Evolutionary conservation across 1,284 basidiomycete species (phyloP), one percentile per base, ranked within the genome.

Genomic region (Leccinum colubrinum): DNA sequence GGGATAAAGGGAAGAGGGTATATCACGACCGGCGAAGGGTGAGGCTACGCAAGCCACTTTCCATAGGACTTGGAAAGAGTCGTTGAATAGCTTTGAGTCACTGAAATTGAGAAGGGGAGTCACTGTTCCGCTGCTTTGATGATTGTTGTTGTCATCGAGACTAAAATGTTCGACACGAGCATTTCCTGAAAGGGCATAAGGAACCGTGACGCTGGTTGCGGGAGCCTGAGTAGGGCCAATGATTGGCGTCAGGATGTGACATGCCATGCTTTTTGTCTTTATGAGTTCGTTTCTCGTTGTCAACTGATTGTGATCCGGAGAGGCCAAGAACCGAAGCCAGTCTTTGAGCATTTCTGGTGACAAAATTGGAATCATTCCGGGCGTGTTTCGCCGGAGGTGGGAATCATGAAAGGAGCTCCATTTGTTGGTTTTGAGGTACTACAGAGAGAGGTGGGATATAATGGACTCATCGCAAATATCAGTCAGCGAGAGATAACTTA

Each of bases 131-230:
- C 67, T 73, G 57, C 4, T 55, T 17, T 67, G 70, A 35, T 54
- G 56, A 56, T 63, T 33, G 39, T 58, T 68, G 72, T 68, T 76
- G 62, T 83, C 80, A 59, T 83, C 84, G 17, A 81, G 69, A 68
- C 79, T 82, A 69, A 80, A 82, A 37, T 82, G 77, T 65, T 84
- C 83, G 30, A 79, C 71, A 64, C 78, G 80, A 56, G 79, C 60
- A 35, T 74, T 71, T 50, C 74, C 77, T 41, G 81, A 77, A 41
- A 78, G 67, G 41, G 77, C 74, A 69, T 82, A 80, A 15, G 81
- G 80, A 27, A 77, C 70, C 1, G 73, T 67, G 27, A 30, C 27
- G 27, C 27, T 30, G 27, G 27, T 30, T 30, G 27, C 27, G 27
- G 27, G 27, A 30, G 27, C 27, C 27, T 30, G 27, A 30, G 27